Percentiles rank a stretch among this genome's conserved stretches.
Evolutionary conservation across 495 filamentous ascomycete species (phyloP).

Genomic region (Lasiosphaeria miniovina): DNA sequence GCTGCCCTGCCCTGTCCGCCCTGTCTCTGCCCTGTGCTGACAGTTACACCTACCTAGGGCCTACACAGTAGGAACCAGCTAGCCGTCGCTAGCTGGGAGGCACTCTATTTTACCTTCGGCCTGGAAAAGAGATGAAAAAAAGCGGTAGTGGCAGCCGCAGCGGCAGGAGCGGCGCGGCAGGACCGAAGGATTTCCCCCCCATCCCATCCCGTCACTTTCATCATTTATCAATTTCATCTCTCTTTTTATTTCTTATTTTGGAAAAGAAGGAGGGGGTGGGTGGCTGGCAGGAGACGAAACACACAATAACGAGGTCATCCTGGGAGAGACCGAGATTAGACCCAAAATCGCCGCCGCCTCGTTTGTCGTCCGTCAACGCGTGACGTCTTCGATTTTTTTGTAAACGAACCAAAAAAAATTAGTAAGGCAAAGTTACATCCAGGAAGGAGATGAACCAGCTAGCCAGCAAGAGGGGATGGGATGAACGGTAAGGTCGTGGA

Average conservation of each 20-base stretch:
- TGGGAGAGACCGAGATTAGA: slow-evolving; percentile 19
- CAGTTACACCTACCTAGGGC: no score
- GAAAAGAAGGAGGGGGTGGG: background rate
- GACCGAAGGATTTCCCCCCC: background rate
- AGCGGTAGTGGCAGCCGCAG: no score
- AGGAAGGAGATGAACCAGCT: no score
- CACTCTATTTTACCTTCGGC: no score
- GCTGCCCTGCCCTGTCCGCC: background rate
- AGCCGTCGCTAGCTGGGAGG: no score
- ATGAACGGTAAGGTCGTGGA: background rate
- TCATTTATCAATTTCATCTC: background rate
- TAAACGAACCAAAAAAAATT: background rate
- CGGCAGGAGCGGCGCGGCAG: background rate
- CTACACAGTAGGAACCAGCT: no score
- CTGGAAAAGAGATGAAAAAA: no score
- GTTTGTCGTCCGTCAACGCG: slow-evolving; percentile 11
- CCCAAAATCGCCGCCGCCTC: slow-evolving; percentile 12
- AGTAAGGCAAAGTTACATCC: background rate
- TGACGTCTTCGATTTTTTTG: background rate
- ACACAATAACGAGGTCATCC: background rate
- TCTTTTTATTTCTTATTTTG: background rate
- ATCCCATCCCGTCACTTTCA: background rate
- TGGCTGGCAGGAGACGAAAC: background rate
- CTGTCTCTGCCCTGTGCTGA: no score
- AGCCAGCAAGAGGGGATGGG: background rate